Conservation (phyloP, 306 rosid genomes). For the Medicago arabica region DNA sequence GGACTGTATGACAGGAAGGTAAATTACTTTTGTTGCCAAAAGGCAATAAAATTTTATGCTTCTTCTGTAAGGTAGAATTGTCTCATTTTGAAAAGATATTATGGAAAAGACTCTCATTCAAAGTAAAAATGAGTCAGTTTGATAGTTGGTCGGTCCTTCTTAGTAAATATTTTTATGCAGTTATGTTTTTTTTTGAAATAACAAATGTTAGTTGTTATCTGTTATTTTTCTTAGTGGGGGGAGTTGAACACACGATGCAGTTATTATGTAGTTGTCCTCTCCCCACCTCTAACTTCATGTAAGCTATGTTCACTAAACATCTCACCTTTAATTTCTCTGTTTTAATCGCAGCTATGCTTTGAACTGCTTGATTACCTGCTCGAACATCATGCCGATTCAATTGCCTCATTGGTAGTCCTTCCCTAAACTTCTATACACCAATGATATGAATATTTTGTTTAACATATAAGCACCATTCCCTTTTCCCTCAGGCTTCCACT, state of each 20-base stretch:
- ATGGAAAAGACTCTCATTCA: background rate
- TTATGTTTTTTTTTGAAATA: background rate
- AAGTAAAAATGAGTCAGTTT: background rate
- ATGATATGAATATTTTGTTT: conserved; percentile 14
- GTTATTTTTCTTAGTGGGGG: background rate
- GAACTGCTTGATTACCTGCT: conserved; percentile 81
- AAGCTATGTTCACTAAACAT: conserved; percentile 27
- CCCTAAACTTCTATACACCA: conserved; percentile 39
- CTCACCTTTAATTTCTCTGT: conserved; percentile 37
- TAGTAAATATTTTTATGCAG: conserved; percentile 31
- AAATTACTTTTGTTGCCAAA: conserved; percentile 30
- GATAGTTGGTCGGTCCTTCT: background rate
- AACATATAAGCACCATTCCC: background rate
- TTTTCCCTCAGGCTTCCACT: conserved; percentile 23
- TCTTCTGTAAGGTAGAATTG: conserved; percentile 28
- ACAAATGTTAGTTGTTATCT: background rate
- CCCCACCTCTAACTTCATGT: conserved; percentile 8
- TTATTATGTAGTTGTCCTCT: conserved; percentile 7
- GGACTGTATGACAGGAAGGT: conserved; percentile 93
- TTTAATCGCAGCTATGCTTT: conserved; percentile 81
- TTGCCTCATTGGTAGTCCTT: conserved; percentile 76
- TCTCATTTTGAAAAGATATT: conserved; percentile 14
- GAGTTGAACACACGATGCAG: background rate
- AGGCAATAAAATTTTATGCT: conserved; percentile 30
- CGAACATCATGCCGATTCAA: conserved; percentile 57